Percentiles rank a stretch among this genome's conserved stretches.
Evolutionary conservation across 257 asterid genomes (phyloP).

Genomic region (Galeopsis tetrahit): DNA sequence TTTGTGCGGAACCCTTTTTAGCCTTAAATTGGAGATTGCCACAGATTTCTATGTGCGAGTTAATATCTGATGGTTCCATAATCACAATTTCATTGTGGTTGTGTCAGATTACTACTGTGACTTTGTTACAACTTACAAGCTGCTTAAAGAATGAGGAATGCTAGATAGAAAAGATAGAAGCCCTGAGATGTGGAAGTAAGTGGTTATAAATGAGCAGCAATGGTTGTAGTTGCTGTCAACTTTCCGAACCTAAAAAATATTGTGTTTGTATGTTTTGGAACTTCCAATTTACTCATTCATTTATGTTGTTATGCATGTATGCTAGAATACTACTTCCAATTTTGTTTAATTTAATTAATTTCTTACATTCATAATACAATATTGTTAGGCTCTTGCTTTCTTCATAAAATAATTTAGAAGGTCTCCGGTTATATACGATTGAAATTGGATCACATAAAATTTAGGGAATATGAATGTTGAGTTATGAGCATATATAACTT

Average conservation of each 20-base stretch:
- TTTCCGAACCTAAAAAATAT: slow-evolving; percentile 83
- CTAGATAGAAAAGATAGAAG: slow-evolving; percentile 88
- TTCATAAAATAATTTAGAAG: neutral
- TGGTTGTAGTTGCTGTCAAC: slow-evolving; percentile 88
- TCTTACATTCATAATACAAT: neutral
- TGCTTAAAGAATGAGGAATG: slow-evolving; percentile 93
- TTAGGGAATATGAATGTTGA: slow-evolving; percentile 74
- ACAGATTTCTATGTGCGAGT: neutral
- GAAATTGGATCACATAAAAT: slow-evolving; percentile 77
- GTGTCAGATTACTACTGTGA: slow-evolving; percentile 88
- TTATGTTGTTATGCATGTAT: slow-evolving; percentile 19
- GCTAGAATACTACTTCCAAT: neutral
- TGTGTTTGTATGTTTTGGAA: slow-evolving; percentile 68
- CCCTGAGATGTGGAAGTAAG: slow-evolving; percentile 87
- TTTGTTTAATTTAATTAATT: neutral
- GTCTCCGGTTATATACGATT: slow-evolving; percentile 67
- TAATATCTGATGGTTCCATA: slow-evolving; percentile 10
- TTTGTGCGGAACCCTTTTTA: too few relatives aligned
- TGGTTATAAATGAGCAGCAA: slow-evolving; percentile 88
- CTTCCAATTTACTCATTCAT: slow-evolving; percentile 16
- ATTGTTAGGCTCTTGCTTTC: neutral
- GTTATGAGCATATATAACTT: slow-evolving; percentile 40
- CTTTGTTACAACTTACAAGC: slow-evolving; percentile 71
- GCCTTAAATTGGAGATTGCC: neutral
- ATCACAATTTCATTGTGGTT: slow-evolving; percentile 25